These are phyloP conservation scores for Neonectria punicea DNA, from an alignment of 2,329 filamentous ascomycete species.

Conservation along the genomic window DNA sequence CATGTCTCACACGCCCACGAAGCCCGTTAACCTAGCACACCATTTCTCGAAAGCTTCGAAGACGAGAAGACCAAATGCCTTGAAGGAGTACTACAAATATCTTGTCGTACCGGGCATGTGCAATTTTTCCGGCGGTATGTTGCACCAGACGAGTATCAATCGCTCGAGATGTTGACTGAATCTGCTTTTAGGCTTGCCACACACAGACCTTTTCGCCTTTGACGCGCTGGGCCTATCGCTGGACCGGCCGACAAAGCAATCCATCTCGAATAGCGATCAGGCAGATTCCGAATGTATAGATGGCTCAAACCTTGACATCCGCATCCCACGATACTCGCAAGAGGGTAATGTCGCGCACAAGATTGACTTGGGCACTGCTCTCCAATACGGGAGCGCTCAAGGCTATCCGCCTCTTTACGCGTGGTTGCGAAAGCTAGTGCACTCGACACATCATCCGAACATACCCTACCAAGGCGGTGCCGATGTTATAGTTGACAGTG, in stretches of 20 bases:
- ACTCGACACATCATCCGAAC: background rate
- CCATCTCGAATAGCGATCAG: background rate
- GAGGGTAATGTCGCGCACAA: background rate
- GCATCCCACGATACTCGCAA: background rate
- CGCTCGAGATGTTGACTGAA: background rate
- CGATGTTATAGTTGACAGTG: background rate
- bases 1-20: background rate
- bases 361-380: background rate
- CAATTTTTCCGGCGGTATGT: background rate
- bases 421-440: background rate
- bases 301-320: background rate
- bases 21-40: background rate
- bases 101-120: background rate
- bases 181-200: background rate
- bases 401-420: background rate
- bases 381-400: background rate
- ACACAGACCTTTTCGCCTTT: background rate
- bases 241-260: background rate
- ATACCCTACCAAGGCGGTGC: background rate
- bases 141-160: background rate
- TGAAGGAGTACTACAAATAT: background rate
- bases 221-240: background rate
- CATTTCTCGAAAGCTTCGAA: background rate
- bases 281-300: background rate
- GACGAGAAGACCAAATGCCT: background rate